phyloP scores from a whole-genome alignment of 2,329 filamentous ascomycete genomes.

The Sphaerulina vaccinii region DNA sequence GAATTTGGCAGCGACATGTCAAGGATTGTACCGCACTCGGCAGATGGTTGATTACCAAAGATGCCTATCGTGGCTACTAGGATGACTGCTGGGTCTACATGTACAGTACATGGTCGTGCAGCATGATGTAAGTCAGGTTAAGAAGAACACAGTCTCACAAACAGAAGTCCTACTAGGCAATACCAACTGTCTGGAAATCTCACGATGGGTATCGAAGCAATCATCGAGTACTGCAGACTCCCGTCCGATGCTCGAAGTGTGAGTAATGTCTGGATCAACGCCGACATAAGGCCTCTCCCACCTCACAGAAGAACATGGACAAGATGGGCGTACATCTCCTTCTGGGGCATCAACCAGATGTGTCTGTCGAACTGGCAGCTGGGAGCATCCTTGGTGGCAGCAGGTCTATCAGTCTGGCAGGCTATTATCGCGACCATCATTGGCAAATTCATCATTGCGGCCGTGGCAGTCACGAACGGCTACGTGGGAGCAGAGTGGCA shows the following conservation, averaged over 20 bases:
- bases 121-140: too few relatives aligned
- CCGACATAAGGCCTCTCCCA: slow-evolving; percentile 44
- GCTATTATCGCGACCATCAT: slow-evolving; percentile 42
- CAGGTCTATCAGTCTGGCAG: slow-evolving; percentile 45
- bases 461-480: slow-evolving; percentile 59
- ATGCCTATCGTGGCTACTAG: slow-evolving; percentile 10
- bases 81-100: neutral
- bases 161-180: too few relatives aligned
- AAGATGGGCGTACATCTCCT: slow-evolving; percentile 40
- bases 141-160: too few relatives aligned
- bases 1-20: too few relatives aligned
- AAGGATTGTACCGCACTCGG: neutral
- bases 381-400: slow-evolving; percentile 40
- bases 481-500: slow-evolving; percentile 48
- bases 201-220: neutral
- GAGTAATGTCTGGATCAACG: slow-evolving; percentile 41
- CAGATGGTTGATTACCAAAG: neutral
- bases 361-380: slow-evolving; percentile 40
- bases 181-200: neutral
- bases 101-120: neutral
- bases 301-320: slow-evolving; percentile 42
- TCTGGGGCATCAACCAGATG: slow-evolving; percentile 45
- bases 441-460: slow-evolving; percentile 52
- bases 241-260: slow-evolving; percentile 29
- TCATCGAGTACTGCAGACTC: slow-evolving; percentile 26